phyloP scores from a whole-genome alignment of 176 grass and related monocot genomes.

The Aegilops longissima region DNA sequence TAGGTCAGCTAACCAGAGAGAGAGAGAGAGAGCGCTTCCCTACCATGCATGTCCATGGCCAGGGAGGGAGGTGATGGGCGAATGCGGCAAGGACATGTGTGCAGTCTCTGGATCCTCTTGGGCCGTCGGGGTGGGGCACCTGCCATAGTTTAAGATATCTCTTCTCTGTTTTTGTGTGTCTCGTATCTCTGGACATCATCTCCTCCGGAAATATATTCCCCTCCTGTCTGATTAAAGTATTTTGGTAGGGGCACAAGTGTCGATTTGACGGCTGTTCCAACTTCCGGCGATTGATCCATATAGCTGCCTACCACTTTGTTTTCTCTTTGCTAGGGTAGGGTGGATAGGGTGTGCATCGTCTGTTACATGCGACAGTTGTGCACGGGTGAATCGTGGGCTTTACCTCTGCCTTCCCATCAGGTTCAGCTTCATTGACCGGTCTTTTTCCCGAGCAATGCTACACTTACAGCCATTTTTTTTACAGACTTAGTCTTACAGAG shows the following conservation, averaged over 20 bases:
- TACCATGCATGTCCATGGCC: background rate
- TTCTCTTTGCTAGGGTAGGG: background rate
- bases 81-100: slow-evolving; percentile 32
- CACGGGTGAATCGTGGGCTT: background rate
- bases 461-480: too few relatives aligned
- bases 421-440: background rate
- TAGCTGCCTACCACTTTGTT: too few relatives aligned
- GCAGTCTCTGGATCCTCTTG: slow-evolving; percentile 27
- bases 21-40: background rate
- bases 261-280: background rate
- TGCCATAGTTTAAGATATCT: slow-evolving; percentile 1
- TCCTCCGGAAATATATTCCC: slow-evolving; percentile 4
- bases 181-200: slow-evolving; percentile 41
- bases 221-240: slow-evolving; percentile 12
- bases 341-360: background rate
- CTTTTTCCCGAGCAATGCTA: too few relatives aligned
- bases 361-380: background rate
- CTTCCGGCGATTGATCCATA: background rate
- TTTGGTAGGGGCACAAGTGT: background rate
- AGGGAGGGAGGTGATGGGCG: background rate
- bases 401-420: background rate
- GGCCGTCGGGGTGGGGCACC: background rate
- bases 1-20: slow-evolving; percentile 40
- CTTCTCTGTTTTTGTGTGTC: slow-evolving; percentile 31
- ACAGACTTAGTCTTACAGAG: too few relatives aligned